Evolutionary conservation across 495 filamentous ascomycete species (phyloP), one percentile per base, ranked within the genome.

Genomic region (Saxispiralis lemnorum): DNA sequence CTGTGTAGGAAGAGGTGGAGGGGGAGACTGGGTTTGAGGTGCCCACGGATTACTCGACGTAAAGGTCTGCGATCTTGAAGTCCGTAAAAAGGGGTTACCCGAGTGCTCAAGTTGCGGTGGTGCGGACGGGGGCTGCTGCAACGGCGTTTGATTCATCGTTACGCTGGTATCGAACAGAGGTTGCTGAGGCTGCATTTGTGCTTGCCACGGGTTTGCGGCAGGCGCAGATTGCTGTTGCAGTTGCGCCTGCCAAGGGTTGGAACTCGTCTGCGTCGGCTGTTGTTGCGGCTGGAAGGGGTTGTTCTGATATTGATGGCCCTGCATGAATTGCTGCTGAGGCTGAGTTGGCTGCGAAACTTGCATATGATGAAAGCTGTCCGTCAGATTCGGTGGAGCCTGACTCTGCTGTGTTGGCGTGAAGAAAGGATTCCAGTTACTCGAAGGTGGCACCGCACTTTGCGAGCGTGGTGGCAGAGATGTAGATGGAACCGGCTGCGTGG

Each of bases 301-400:
- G 48, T 50, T 39, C 48, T 52, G 67, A 44, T 66, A 67, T 48
- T 80, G 77, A 13, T 63, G 59, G 16, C 51, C 49, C 13, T 46
- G 49, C n/a, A 47, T 46, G 17, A 44, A 55, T 24, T 55, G 55
- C 20, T 56, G 52, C 33, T 47, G 39, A 15, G 37, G 21, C 16
- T 30, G 30, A 20, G 17, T 17, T 7, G 45, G 40, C 15, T 47
- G 49, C 32, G 49, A 52, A 11, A 52, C 20, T 38, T 52, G 49
- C 24, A 52, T 35, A 12, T 45, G 45, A 31, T 52, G 49, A 30
- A 52, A 52, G 41, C 36, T 48, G 28, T 39, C 36, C 31, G 31
- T 41, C 20, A 52, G 30, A 20, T 2, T n/a, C 18, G 38, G 33
- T 24, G 40, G n/a, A 13, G 50, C 47, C 16, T 42, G 51, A 15